These are phyloP conservation scores for Castanospermum australe DNA, from an alignment of 306 rosid genomes.

Conservation along the genomic window DNA sequence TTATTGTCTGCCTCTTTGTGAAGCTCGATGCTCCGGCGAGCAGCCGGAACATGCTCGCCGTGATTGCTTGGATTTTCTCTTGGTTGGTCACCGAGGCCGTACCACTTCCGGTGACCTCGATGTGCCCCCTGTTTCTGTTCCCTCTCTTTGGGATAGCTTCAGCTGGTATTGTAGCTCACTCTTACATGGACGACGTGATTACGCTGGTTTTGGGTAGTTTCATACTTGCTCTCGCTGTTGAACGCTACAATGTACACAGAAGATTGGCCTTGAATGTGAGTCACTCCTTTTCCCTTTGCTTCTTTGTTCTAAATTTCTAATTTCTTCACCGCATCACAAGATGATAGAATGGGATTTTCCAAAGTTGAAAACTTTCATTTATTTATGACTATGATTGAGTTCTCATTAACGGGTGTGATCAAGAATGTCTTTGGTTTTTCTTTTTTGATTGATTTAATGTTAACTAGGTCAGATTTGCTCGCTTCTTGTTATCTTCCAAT, in stretches of 20 bases:
- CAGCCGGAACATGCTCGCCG: conserved; percentile 70
- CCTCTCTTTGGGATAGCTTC: conserved; percentile 74
- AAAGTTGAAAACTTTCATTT: not conserved
- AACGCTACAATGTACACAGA: conserved; percentile 79
- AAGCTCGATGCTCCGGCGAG: conserved; percentile 45
- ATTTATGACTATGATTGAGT: not conserved
- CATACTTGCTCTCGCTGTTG: conserved; percentile 86
- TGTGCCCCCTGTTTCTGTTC: conserved; percentile 78
- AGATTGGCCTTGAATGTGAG: conserved; percentile 87
- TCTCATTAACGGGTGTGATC: not conserved
- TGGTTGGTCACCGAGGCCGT: conserved; percentile 96
- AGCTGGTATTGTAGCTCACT: conserved; percentile 70
- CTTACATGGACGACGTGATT: conserved; percentile 83
- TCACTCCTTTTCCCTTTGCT: not conserved
- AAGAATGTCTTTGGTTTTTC: not conserved
- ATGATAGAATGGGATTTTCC: not conserved
- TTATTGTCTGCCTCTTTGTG: conserved; percentile 44
- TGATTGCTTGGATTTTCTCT: conserved; percentile 71
- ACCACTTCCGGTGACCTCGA: conserved; percentile 84
- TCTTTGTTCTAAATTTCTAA: no score
- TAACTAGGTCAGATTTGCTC: not conserved
- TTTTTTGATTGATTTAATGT: not conserved
- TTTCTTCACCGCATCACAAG: not conserved
- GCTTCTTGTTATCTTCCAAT: no score
- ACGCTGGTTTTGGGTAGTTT: conserved; percentile 83